Base-by-base conservation (phyloP, 371 early-diverging fungal species). In the Zychaea mexicana region DNA sequence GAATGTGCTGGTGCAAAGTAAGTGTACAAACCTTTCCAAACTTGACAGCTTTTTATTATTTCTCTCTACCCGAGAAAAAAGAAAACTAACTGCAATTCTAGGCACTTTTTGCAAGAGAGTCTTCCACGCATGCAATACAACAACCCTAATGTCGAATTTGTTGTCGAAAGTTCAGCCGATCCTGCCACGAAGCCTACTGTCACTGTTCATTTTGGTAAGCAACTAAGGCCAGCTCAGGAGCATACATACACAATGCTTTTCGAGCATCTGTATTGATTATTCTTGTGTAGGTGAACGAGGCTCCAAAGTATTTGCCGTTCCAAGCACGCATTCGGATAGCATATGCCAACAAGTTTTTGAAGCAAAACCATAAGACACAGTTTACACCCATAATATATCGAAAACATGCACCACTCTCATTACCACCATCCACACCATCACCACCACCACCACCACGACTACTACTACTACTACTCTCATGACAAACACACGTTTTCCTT, bases 1-100 rank as follows among this genome's bases (percentile, higher is more conserved):
- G 82, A 86, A 60, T 80, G 86, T 63, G 80, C 83, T 28, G 82
- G 82, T 27, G 87, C 86, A 60, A 86, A 83, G 88, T 88, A 79
- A 61, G 33, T 42, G 24, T 8, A 22, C 5, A 49, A 7, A 24
- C 10, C n/a, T 4, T 17, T 61, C 49, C n/a, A n/a, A 9, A 21
- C 17, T 27, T 26, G 38, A 36, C 38, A 36, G 15, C n/a, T 49
- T 49, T 21, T 47, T 49, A 24, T 49, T 49, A 24, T 4, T 49
- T 17, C 24, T 8, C 24, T 22, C 6, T 42, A 42, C 42, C n/a
- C n/a, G 42, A 15, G 42, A 42, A 0, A 17, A 42, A 24, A 32
- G 13, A 5, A 46, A 17, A 21, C 28, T 46, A 1, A 8, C 17
- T 30, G 10, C 12, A 42, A 5, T 22, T n/a, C 8, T 65, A 88